Evolutionary conservation across 202 grass and related monocot genomes (phyloP).

Genomic region (Dendrocalamus latiflorus): DNA sequence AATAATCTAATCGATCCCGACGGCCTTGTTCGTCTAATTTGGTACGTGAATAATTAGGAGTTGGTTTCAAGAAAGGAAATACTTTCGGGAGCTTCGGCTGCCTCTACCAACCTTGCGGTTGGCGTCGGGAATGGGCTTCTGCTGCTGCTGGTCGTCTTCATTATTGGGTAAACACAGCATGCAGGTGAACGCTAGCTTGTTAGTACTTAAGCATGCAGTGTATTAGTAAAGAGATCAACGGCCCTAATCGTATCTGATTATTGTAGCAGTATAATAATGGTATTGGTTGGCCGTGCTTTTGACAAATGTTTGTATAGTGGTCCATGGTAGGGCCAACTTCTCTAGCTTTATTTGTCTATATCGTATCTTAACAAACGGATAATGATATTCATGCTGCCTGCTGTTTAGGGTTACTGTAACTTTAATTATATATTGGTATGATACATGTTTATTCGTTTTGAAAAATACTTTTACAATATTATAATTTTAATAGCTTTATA

Average conservation of each 20-base stretch:
- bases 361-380: slow-evolving; percentile 41
- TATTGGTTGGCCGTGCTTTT: too few relatives aligned
- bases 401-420: slow-evolving; percentile 36
- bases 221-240: slow-evolving; percentile 30
- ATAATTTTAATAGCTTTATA: too few relatives aligned
- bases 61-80: slow-evolving; percentile 44
- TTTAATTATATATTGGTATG: too few relatives aligned
- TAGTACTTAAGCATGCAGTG: slow-evolving; percentile 6
- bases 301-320: too few relatives aligned
- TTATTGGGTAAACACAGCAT: slow-evolving; percentile 31
- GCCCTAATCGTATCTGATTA: slow-evolving; percentile 5
- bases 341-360: slow-evolving; percentile 24
- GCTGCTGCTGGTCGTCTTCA: slow-evolving; percentile 26
- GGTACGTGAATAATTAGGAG: slow-evolving; percentile 55
- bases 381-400: slow-evolving; percentile 40
- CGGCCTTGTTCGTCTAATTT: slow-evolving; percentile 15
- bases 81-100: slow-evolving; percentile 29
- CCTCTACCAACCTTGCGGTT: slow-evolving; percentile 62
- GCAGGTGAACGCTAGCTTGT: not conserved
- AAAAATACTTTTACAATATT: too few relatives aligned
- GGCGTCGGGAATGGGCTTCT: slow-evolving; percentile 26
- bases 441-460: too few relatives aligned
- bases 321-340: slow-evolving; percentile 4
- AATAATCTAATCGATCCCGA: not conserved
- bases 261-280: not conserved